Evolutionary conservation across 257 asterid species (phyloP).

Genomic region (Solanum peruvianum): DNA sequence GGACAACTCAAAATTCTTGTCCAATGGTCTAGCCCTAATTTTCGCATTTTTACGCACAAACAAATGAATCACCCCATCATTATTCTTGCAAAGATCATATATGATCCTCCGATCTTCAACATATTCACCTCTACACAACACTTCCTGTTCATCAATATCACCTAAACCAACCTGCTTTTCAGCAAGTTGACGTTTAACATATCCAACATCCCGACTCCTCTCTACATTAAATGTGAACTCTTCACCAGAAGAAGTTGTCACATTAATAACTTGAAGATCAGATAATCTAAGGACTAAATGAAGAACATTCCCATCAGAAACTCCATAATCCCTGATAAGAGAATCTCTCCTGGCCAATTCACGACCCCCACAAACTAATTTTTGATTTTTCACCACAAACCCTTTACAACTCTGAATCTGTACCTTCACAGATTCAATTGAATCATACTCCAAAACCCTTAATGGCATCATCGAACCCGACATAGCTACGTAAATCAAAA

Average conservation of each 20-base stretch:
- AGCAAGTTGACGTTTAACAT: slow-evolving; percentile 18
- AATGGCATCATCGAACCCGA: slow-evolving; percentile 59
- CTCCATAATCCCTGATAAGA: slow-evolving; percentile 61
- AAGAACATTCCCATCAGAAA: slow-evolving; percentile 58
- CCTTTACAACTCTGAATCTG: slow-evolving; percentile 17
- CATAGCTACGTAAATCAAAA: slow-evolving; percentile 41
- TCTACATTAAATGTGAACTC: slow-evolving; percentile 21
- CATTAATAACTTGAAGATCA: slow-evolving; percentile 24
- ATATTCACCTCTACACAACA: slow-evolving; percentile 5
- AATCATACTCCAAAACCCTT: slow-evolving; percentile 52
- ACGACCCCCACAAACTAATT: slow-evolving; percentile 67
- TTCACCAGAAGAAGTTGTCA: slow-evolving; percentile 46
- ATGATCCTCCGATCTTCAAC: slow-evolving; percentile 15
- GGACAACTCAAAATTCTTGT: slow-evolving; percentile 14
- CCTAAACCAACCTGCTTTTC: slow-evolving; percentile 5
- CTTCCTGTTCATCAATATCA: slow-evolving; percentile 12
- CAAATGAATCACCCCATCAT: slow-evolving; percentile 19
- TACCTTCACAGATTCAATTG: slow-evolving; percentile 16
- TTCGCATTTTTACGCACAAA: slow-evolving; percentile 9
- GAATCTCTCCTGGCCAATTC: slow-evolving; percentile 70
- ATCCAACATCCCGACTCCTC: slow-evolving; percentile 15
- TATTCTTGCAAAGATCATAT: slow-evolving; percentile 12
- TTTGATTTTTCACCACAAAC: slow-evolving; percentile 26
- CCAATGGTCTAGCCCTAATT: slow-evolving; percentile 17
- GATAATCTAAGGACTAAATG: slow-evolving; percentile 42